phyloP scores from a whole-genome alignment of 1,139 yeast species.

The Candida sanyaensis region DNA sequence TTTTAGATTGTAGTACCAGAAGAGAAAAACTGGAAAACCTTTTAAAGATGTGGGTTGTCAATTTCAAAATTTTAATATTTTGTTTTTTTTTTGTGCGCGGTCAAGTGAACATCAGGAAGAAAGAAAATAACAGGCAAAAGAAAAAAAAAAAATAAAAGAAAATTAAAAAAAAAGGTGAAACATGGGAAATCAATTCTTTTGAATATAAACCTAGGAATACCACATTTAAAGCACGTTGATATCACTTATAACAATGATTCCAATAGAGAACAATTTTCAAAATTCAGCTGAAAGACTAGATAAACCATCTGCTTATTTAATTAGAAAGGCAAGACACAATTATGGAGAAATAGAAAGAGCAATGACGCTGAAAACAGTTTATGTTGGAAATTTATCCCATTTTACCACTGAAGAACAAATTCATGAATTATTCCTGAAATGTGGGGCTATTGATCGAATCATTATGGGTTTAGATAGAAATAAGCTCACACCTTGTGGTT shows the following conservation, averaged over 20 bases:
- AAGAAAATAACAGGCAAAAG: not conserved
- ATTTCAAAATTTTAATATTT: no score
- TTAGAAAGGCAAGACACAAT: conserved; percentile 66
- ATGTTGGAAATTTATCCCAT: conserved; percentile 82
- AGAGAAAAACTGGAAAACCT: no score
- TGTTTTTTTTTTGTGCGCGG: no score
- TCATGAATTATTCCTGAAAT: conserved; percentile 77
- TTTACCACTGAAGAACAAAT: conserved; percentile 94
- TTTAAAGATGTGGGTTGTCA: no score
- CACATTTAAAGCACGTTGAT: no score
- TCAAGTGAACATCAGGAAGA: not conserved
- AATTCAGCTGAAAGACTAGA: conserved; percentile 68
- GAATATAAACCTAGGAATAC: no score
- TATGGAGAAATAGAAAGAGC: conserved; percentile 64
- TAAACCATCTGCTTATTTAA: conserved; percentile 73
- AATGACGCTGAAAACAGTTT: conserved; percentile 69
- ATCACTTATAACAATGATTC: conserved; percentile 35
- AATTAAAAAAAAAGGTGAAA: not conserved
- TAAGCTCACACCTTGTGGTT: conserved; percentile 91
- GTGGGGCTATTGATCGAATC: conserved; percentile 75
- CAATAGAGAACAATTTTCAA: conserved; percentile 56
- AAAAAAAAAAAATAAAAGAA: not conserved
- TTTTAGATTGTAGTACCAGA: no score
- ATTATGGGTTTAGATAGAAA: conserved; percentile 93
- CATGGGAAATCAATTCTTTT: not conserved